Evolutionary conservation across 768 basidiomycete genomes (phyloP), one percentile per base, ranked within the genome.

Genomic region (Boletellus emodensis): DNA sequence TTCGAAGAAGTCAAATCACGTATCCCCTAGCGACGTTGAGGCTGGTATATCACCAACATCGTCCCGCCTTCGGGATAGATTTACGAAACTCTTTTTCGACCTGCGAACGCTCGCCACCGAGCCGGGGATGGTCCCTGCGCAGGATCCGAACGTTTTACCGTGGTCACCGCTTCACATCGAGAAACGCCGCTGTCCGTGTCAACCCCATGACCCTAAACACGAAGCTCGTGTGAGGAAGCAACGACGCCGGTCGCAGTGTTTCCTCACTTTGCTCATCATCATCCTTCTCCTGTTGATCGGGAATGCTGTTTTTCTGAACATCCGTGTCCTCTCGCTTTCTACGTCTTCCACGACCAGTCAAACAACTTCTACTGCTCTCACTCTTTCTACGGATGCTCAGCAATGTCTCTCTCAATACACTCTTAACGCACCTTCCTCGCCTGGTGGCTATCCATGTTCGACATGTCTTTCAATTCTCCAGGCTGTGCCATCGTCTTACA

Each of bases 351-450:
- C 58, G 13, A 26, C 54, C 4, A 57, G 57, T 40, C 48, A 63
- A 36, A 52, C 64, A 14, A 56, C 61, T 3, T 61, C 68, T n/a
- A 59, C 59, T 14, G 42, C 67, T 6, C n/a, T 53, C 17, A 43
- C 49, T 3, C 68, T 77, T 35, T 73, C 76, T 22, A 63, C 60
- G 30, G 65, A 71, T 52, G 68, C 72, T 18, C 70, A 72, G 52
- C 70, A 74, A 57, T 79, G 78, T 57, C 57, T 79, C 38, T 70
- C 71, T 14, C 70, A 79, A 52, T 79, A 70, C 57, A 69, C 61
- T 14, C 57, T 78, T 40, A 69, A 77, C 37, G 79, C 77, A 2
- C 71, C 77, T 1, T 60, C 69, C 2, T 63, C 71, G 42, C 75
- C 78, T 2, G 51, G 59, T n/a, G 53, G 57, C 6, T 80, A 79